Evolutionary conservation across 345 rosid genomes (phyloP), one percentile per base, ranked within the genome.

Genomic region (Aquilaria yunnanensis): DNA sequence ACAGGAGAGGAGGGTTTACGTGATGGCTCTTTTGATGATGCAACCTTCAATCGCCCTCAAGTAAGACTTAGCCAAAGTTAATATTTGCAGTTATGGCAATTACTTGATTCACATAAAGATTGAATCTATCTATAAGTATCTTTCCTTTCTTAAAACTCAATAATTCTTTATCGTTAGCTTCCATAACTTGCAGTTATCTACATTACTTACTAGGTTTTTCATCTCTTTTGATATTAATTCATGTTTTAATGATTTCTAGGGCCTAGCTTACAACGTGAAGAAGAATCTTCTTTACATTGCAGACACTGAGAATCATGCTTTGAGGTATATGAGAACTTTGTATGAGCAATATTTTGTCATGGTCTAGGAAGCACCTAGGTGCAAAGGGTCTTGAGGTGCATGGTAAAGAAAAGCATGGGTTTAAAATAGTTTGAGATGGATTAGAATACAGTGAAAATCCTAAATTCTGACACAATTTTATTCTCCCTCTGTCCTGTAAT

Each of bases 241-340:
- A 9, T 66, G 59, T 14, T 58, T 62, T 47, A 56, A 12, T 76
- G 73, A 51, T 67, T 77, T 75, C 47, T 77, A 92, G 98, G 98
- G 97, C 57, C 77, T 93, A 51, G 89, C 97, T 70, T 93, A 89
- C 74, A 93, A 90, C 78, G 74, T 88, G 47, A 90, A 87, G 85
- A 93, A 80, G 69, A 87, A 87, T 80, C 43, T 90, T 60, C 88
- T 93, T 47, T 92, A 89, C 76, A 92, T 90, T 59, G 97, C 96
- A 43, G 97, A 93, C 72, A 90, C 98, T 1, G 97, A 93, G 80
- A 93, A 87, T 68, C 98, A 93, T 74, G 97, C 97, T 76, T 72
- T 93, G 78, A 87, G 98, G 97, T 85, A 69, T 23, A 67, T 58
- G n/a, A 51, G 10, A 46, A 54, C 57, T 63, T 66, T 50, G n/a